Conservation (phyloP, 192 early-diverging fungal species). For the Radiomyces spectabilis region DNA sequence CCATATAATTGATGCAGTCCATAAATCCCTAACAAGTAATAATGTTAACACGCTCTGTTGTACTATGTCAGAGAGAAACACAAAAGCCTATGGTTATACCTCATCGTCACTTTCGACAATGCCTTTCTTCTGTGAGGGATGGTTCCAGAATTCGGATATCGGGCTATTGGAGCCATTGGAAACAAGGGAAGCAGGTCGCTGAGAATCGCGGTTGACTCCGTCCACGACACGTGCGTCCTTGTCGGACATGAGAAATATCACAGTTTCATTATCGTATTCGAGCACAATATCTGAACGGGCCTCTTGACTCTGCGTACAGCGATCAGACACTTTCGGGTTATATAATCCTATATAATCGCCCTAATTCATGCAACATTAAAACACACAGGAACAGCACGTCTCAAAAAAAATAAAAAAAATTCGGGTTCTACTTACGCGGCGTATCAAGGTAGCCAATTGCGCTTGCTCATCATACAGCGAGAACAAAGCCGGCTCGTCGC, state of each 20-base stretch:
- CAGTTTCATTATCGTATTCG: constrained; percentile 8
- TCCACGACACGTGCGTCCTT: constrained; percentile 7
- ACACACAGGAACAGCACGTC: too few relatives aligned
- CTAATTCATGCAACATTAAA: too few relatives aligned
- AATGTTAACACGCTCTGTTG: neutral
- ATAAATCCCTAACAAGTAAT: constrained; percentile 8
- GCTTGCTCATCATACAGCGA: constrained; percentile 15
- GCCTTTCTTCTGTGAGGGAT: too few relatives aligned
- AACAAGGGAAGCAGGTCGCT: too few relatives aligned
- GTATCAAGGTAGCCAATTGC: neutral
- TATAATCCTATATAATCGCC: constrained; percentile 16
- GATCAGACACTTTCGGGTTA: constrained; percentile 1
- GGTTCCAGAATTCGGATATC: neutral
- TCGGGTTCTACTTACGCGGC: neutral
- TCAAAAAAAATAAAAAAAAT: neutral
- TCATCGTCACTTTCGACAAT: constrained; percentile 7
- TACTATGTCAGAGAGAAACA: too few relatives aligned
- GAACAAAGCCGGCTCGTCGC: neutral
- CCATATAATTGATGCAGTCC: constrained; percentile 4
- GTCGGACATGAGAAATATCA: constrained; percentile 21
- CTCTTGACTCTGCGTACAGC: neutral
- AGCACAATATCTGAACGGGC: neutral
- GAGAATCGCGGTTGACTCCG: constrained; percentile 1
- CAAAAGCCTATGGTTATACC: constrained; percentile 5
- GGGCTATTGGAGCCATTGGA: neutral